Evolutionary conservation across 805 yeast species (phyloP), one percentile per base, ranked within the genome.

Genomic region (Kazachstania taianensis): DNA sequence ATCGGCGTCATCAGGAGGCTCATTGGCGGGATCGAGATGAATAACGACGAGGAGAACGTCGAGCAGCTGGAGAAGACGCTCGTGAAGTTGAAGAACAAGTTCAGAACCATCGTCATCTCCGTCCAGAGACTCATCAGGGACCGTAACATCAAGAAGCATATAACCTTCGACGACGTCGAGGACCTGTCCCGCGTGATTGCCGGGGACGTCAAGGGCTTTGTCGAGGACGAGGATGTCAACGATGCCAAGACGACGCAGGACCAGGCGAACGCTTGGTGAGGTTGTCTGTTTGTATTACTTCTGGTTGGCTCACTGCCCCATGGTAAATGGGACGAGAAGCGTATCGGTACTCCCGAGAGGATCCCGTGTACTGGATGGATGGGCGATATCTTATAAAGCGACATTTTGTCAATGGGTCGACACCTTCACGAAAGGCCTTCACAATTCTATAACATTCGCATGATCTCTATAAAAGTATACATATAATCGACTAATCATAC

Each of bases 11-110:
- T 62, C n/a, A 35, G 54, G 5, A 19, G 32, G 0, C 52, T 63
- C 13, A 46, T 67, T 0, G 37, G 38, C 1, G 57, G 45, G 3
- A 41, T 59, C 53, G 67, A 57, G 35, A 49, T 43, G 46, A 63
- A 53, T 37, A 78, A 79, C 46, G 70, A 69, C 7, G 78, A 73
- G 32, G 63, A 57, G 0, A 73, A 68, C 17, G 87, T 80, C 4
- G 72, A 69, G 4, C 62, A 58, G 13, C 70, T 69, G 39, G 86
- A 78, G 37, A 67, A 63, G 38, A 45, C 61, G n/a, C 35, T 77
- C 3, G 57, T 62, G 15, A 71, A 72, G 50, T 72, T 81, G 2
- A 65, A 78, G 42, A 79, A 80, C 45, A 78, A 79, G 52, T 62
- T 77, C 22, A 62, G 83, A 39, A 65, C 74, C 3, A 50, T 79